Percentiles rank a stretch among this genome's conserved stretches.
phyloP scores from a whole-genome alignment of 139 green algal genomes.

The Trebouxia sp. region DNA sequence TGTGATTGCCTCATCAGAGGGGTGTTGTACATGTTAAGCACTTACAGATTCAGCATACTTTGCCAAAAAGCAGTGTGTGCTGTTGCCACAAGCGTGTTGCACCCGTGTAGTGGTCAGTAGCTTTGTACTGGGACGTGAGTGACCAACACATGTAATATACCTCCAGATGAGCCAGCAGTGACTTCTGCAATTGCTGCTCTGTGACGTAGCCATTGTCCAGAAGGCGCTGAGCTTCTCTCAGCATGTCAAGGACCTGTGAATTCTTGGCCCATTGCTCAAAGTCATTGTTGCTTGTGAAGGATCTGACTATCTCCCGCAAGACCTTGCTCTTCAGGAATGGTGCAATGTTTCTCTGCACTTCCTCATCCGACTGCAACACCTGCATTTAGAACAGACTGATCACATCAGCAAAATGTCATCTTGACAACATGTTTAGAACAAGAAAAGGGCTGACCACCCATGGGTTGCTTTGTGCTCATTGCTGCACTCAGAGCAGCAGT shows the following conservation, averaged over 20 bases:
- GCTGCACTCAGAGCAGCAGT: too few relatives aligned
- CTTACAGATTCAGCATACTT: too few relatives aligned
- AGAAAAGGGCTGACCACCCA: too few relatives aligned
- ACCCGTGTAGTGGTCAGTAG: too few relatives aligned
- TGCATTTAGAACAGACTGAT: background rate
- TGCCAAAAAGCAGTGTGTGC: too few relatives aligned
- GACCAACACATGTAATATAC: too few relatives aligned
- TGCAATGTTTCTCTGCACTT: slow-evolving; percentile 11
- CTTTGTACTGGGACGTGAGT: too few relatives aligned
- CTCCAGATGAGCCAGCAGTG: slow-evolving; percentile 47
- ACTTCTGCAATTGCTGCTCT: slow-evolving; percentile 59
- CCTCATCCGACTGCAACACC: background rate
- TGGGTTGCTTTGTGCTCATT: too few relatives aligned
- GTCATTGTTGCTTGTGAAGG: slow-evolving; percentile 65
- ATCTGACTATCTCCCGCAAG: slow-evolving; percentile 56
- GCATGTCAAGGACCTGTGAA: slow-evolving; percentile 57
- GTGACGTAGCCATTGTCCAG: slow-evolving; percentile 61
- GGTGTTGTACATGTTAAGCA: too few relatives aligned
- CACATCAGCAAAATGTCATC: background rate
- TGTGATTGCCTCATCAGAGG: too few relatives aligned
- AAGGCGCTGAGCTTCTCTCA: slow-evolving; percentile 56
- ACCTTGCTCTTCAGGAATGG: slow-evolving; percentile 37
- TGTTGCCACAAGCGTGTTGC: too few relatives aligned
- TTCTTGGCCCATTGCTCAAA: slow-evolving; percentile 66
- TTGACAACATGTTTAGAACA: too few relatives aligned